Percentiles rank a stretch among this genome's conserved stretches.
These are phyloP conservation scores for Calonectria naviculata DNA, from an alignment of 2,329 filamentous ascomycete genomes.

Conservation along the genomic window DNA sequence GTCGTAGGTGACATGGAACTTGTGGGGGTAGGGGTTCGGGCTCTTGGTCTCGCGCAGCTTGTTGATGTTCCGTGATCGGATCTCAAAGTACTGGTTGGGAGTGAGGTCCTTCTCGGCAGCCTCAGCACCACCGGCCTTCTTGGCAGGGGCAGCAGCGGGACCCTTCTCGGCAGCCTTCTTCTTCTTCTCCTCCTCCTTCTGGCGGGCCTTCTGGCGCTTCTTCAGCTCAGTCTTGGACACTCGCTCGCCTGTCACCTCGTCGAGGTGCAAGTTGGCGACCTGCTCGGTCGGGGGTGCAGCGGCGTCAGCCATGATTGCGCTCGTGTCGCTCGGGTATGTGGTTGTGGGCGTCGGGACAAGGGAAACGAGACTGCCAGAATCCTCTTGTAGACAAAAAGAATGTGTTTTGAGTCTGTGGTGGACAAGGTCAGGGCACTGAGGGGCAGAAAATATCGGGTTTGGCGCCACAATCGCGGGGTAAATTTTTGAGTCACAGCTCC, in stretches of 20 bases:
- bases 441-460: constrained; percentile 39
- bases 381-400: constrained; percentile 32
- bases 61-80: constrained; percentile 82
- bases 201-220: constrained; percentile 92
- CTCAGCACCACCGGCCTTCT: constrained; percentile 66
- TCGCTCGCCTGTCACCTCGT: constrained; percentile 93
- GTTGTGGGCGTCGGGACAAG: constrained; percentile 14
- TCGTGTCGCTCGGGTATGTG: constrained; percentile 21
- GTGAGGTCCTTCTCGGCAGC: constrained; percentile 66
- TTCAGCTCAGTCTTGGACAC: constrained; percentile 90
- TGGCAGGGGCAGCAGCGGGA: constrained; percentile 73
- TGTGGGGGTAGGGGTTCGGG: constrained; percentile 80
- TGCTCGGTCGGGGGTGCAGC: constrained; percentile 57
- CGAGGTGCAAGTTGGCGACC: constrained; percentile 81
- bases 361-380: constrained; percentile 27
- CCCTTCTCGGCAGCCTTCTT: constrained; percentile 80
- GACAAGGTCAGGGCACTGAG: constrained; percentile 44
- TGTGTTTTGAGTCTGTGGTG: constrained; percentile 40
- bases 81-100: constrained; percentile 88
- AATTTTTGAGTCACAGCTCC: constrained; percentile 34
- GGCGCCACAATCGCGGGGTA: constrained; percentile 45
- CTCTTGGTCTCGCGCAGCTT: constrained; percentile 53
- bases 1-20: constrained; percentile 86
- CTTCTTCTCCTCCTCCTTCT: constrained; percentile 89
- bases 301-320: constrained; percentile 45